Percentiles rank a stretch among this genome's conserved stretches.
phyloP scores from a whole-genome alignment of 2,329 filamentous ascomycete species.

The Alternaria brassicae region DNA sequence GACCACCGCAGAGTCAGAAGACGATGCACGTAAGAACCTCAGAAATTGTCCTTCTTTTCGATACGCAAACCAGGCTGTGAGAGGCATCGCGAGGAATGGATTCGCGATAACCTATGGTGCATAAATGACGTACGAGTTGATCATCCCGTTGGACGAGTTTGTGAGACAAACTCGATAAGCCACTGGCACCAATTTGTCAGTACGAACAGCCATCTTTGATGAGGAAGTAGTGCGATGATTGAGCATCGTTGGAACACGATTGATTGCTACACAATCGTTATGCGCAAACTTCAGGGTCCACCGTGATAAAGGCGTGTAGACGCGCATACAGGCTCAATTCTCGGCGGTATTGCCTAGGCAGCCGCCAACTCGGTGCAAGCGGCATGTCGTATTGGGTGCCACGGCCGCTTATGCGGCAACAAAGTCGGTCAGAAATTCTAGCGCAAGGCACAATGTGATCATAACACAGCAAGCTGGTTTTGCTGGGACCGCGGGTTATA shows the following conservation, averaged over 20 bases:
- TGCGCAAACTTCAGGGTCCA: neutral
- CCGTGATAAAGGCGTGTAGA: neutral
- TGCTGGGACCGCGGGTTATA: neutral
- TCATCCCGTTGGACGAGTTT: neutral
- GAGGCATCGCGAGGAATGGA: neutral
- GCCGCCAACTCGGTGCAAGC: constrained; percentile 9
- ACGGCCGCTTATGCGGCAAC: constrained; percentile 5
- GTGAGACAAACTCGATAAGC: neutral
- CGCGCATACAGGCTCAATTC: neutral
- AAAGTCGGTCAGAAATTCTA: constrained; percentile 8
- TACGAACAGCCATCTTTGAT: neutral
- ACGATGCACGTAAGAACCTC: neutral
- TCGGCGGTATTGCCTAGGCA: constrained; percentile 1
- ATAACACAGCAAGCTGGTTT: neutral
- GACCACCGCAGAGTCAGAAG: neutral
- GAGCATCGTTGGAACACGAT: neutral
- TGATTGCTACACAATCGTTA: neutral
- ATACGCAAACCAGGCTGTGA: neutral
- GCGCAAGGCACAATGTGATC: constrained; percentile 8
- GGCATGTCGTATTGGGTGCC: constrained; percentile 4
- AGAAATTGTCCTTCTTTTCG: neutral
- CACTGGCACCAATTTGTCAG: neutral
- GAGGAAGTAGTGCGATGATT: neutral
- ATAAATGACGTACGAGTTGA: neutral
- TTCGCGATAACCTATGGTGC: neutral